phyloP scores from a whole-genome alignment of 805 yeast genomes.

The Candida loeiensis region DNA sequence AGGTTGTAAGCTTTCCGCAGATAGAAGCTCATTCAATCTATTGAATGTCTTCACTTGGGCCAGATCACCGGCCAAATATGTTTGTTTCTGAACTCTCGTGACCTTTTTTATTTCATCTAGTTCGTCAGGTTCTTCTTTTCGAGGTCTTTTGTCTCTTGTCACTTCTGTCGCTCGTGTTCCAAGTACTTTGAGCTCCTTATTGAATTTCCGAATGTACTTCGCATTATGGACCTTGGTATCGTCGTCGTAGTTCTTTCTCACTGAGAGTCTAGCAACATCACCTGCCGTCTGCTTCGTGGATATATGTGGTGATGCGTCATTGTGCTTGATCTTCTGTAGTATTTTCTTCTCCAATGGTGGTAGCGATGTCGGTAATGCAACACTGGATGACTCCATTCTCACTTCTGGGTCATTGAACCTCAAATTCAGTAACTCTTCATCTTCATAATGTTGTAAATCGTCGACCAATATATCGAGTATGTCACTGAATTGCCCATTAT shows the following conservation, averaged over 20 bases:
- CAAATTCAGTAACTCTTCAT: conserved; percentile 26
- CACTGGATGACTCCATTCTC: background rate
- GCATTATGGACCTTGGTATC: conserved; percentile 17
- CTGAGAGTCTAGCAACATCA: conserved; percentile 18
- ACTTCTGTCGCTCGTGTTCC: conserved; percentile 1
- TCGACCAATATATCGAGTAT: conserved; percentile 4
- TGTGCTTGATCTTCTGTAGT: background rate
- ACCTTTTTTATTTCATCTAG: background rate
- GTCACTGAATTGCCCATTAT: conserved; percentile 4
- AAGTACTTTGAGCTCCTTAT: conserved; percentile 14
- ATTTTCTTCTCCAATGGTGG: background rate
- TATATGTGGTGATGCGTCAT: background rate
- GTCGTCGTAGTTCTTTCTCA: conserved; percentile 19
- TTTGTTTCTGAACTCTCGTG: conserved; percentile 10
- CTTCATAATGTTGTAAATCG: conserved; percentile 20
- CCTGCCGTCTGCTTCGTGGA: background rate
- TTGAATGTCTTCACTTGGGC: conserved; percentile 5
- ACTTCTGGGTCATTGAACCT: background rate
- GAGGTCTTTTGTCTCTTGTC: background rate
- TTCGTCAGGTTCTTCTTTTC: background rate
- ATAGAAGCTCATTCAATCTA: conserved; percentile 3
- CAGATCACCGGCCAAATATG: conserved; percentile 6
- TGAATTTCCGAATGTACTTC: conserved; percentile 16
- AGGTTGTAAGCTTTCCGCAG: conserved; percentile 3
- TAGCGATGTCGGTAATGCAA: background rate